Conservation (phyloP, 2,329 filamentous ascomycete genomes). For the Exophiala sp. region DNA sequence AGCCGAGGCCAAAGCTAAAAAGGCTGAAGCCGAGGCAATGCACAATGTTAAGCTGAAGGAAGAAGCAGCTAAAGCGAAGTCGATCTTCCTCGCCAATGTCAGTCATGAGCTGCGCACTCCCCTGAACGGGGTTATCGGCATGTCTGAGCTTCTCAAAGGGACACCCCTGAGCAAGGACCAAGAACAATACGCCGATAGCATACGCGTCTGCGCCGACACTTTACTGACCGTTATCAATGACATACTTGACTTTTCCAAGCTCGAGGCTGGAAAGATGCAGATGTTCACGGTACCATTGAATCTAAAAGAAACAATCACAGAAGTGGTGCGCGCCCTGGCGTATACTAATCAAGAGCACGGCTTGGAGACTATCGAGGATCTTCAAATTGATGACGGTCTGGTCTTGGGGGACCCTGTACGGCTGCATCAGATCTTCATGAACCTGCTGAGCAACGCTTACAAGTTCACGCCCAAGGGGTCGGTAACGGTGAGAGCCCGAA, state of each 20-base stretch:
- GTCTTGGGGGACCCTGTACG: conserved; percentile 83
- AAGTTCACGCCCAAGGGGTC: conserved; percentile 55
- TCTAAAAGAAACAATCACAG: conserved; percentile 60
- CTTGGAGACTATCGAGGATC: conserved; percentile 56
- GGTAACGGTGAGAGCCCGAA: conserved; percentile 42
- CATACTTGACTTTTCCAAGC: conserved; percentile 46
- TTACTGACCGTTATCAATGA: conserved; percentile 43
- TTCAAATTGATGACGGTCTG: conserved; percentile 57
- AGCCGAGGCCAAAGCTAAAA: conserved; percentile 59
- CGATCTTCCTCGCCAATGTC: conserved; percentile 43
- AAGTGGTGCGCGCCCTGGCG: conserved; percentile 57
- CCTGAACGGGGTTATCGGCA: conserved; percentile 40
- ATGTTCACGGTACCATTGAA: conserved; percentile 79
- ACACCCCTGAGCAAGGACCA: conserved; percentile 40
- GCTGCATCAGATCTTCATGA: conserved; percentile 62
- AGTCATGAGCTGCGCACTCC: conserved; percentile 42
- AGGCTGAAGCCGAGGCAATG: conserved; percentile 58
- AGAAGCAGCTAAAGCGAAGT: conserved; percentile 54
- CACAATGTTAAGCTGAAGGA: conserved; percentile 62
- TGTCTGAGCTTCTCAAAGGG: conserved; percentile 38
- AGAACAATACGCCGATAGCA: conserved; percentile 37
- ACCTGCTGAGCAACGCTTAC: conserved; percentile 57
- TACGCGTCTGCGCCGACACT: conserved; percentile 40
- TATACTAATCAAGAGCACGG: conserved; percentile 59
- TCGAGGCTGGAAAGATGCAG: conserved; percentile 51